phyloP scores from a whole-genome alignment of 495 filamentous ascomycete genomes.

The Xylaria nigripes region DNA sequence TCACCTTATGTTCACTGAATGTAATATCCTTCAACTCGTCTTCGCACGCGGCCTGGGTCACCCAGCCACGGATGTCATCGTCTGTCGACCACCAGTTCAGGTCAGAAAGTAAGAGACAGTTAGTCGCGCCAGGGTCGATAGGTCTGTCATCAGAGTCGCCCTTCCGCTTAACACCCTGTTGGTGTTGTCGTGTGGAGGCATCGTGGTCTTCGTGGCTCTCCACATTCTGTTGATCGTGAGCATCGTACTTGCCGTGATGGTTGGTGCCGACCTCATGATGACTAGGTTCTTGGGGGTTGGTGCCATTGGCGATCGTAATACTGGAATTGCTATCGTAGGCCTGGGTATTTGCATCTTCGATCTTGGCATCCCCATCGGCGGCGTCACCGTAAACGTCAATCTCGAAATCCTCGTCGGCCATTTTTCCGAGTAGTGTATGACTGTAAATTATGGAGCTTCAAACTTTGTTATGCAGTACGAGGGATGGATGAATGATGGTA shows the following conservation, averaged over 20 bases:
- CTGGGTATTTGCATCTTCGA: conserved; percentile 33
- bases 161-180: conserved; percentile 71
- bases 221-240: conserved; percentile 25
- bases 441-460: conserved; percentile 26
- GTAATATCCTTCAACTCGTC: conserved; percentile 85
- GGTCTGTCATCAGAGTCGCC: conserved; percentile 66
- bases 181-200: conserved; percentile 34
- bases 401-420: conserved; percentile 95
- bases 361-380: conserved; percentile 37
- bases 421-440: conserved; percentile 33
- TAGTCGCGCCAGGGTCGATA: conserved; percentile 73
- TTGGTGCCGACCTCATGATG: conserved; percentile 19
- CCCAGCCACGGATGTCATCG: conserved; percentile 88
- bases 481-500: conserved; percentile 12
- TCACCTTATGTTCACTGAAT: conserved; percentile 97
- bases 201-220: conserved; percentile 37
- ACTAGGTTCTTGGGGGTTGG: conserved; percentile 21
- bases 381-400: conserved; percentile 96
- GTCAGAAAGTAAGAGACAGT: conserved; percentile 76
- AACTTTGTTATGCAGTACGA: conserved; percentile 20
- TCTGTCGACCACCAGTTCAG: conserved; percentile 96
- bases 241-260: conserved; percentile 32
- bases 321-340: conserved; percentile 31
- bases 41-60: conserved; percentile 65
- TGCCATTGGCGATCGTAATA: conserved; percentile 31